Percentiles rank a stretch among this genome's conserved stretches.
phyloP scores from a whole-genome alignment of 805 yeast genomes.

The Candida maris region DNA sequence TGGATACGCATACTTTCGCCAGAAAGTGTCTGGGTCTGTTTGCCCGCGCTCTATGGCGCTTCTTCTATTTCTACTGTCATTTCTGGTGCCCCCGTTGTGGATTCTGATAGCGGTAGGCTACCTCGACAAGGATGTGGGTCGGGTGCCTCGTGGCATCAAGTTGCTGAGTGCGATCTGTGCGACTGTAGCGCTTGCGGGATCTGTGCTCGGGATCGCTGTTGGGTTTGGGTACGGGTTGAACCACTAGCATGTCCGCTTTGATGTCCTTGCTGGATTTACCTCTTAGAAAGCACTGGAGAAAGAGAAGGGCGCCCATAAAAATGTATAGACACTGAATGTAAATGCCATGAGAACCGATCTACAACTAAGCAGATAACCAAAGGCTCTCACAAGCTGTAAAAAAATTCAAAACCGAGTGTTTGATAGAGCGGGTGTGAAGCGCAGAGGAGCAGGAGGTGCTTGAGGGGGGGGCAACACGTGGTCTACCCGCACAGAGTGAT shows the following conservation, averaged over 20 bases:
- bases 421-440: too few relatives aligned
- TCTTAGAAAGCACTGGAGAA: too few relatives aligned
- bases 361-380: too few relatives aligned
- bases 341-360: too few relatives aligned
- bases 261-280: too few relatives aligned
- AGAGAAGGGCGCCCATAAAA: too few relatives aligned
- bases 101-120: constrained; percentile 26
- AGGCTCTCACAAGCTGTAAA: too few relatives aligned
- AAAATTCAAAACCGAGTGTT: too few relatives aligned
- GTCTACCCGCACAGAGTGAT: too few relatives aligned
- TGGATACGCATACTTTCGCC: constrained; percentile 4
- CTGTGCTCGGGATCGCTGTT: constrained; percentile 23
- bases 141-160: constrained; percentile 20
- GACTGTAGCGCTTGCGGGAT: constrained; percentile 12
- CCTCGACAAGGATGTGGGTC: constrained; percentile 25
- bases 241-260: constrained; percentile 3
- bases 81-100: constrained; percentile 30
- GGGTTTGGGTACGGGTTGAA: constrained; percentile 27
- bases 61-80: constrained; percentile 18
- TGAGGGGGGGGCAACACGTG: too few relatives aligned
- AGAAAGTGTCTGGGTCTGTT: not conserved
- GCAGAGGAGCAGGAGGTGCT: too few relatives aligned
- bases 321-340: too few relatives aligned
- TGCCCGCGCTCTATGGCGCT: constrained; percentile 18
- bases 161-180: constrained; percentile 20